Evolutionary conservation across 2,329 filamentous ascomycete species (phyloP).

Genomic region (Stagonosporopsis tanaceti): DNA sequence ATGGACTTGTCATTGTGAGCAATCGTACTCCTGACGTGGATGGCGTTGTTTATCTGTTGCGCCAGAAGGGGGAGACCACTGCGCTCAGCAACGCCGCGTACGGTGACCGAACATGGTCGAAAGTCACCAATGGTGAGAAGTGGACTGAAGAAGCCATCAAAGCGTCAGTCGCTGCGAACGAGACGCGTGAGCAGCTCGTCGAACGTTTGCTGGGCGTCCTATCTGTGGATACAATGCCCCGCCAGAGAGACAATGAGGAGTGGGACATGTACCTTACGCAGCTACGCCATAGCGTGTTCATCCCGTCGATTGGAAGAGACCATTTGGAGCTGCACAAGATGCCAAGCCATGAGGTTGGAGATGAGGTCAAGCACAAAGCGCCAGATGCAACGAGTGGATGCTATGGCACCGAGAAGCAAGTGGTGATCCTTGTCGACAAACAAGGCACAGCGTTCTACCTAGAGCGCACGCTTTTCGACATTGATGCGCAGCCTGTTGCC

Average conservation of each 20-base stretch:
- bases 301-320: conserved; percentile 63
- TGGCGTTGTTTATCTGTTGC: conserved; percentile 61
- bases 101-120: conserved; percentile 67
- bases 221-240: conserved; percentile 63
- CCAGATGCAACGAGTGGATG: conserved; percentile 55
- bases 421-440: conserved; percentile 64
- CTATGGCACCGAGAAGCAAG: conserved; percentile 73
- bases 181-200: conserved; percentile 60
- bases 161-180: conserved; percentile 52
- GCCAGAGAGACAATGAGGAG: conserved; percentile 56
- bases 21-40: conserved; percentile 65
- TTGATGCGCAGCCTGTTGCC: conserved; percentile 57
- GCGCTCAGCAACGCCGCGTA: conserved; percentile 69
- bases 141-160: conserved; percentile 60
- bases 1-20: conserved; percentile 65
- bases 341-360: conserved; percentile 50
- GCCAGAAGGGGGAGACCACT: conserved; percentile 59
- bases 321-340: conserved; percentile 50
- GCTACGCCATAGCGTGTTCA: conserved; percentile 67
- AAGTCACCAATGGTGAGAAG: conserved; percentile 65
- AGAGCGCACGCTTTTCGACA: conserved; percentile 68
- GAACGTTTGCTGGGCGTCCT: conserved; percentile 62
- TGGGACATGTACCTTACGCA: conserved; percentile 65
- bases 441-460: conserved; percentile 67
- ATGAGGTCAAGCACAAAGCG: conserved; percentile 50